Base-by-base conservation (phyloP, 2,329 filamentous ascomycete genomes). In the Magnaporthiopsis rhizophila region DNA sequence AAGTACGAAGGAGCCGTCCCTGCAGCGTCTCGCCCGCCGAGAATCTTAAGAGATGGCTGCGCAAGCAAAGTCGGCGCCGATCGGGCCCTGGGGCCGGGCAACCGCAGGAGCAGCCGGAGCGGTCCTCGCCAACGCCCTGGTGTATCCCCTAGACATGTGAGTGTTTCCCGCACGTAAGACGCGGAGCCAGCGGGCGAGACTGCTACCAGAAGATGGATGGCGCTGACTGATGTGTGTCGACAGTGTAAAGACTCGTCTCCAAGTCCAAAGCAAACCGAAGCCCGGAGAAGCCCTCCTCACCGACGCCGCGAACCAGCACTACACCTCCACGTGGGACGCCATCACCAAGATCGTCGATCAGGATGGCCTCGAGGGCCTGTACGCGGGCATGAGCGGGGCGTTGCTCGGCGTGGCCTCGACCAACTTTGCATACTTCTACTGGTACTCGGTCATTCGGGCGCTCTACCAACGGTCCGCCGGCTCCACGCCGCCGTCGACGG, bases 371-470 rank as follows among this genome's bases (percentile, higher is more conserved):
- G 72, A 80, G 60, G 95, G 95, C 8, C 85, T 99, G 9, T 99
- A 99, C 72, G 87, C 90, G 63, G 95, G 95, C 66, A 93, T 99
- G 75, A 83, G 86, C 66, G 93, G 94, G 62, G 87, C 93, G 5
- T 81, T 99, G 24, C 79, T 98, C 62, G 95, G 95, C 64, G 95
- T 99, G 50, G 94, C 92, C 1, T 97, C 93, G 32, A 98, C 94
- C 63, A 99, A 99, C 77, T 99, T 99, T 74, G 95, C 95, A 71
- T 99, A 99, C 79, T 99, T 99, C 76, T 99, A 99, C 80, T 98
- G 94, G 93, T 98, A 98, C 76, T 94, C 92, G 6, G 79, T 95
- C 34, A 91, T 97, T 38, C 87, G 95, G 67, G 86, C 86, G 21
- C 77, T 97, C 26, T 98, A 98, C 75, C 77, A 91, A 69, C 84